Evolutionary conservation across 208 protist species (phyloP), one percentile per base, ranked within the genome.

Genomic region (Trypanosoma vivax): DNA sequence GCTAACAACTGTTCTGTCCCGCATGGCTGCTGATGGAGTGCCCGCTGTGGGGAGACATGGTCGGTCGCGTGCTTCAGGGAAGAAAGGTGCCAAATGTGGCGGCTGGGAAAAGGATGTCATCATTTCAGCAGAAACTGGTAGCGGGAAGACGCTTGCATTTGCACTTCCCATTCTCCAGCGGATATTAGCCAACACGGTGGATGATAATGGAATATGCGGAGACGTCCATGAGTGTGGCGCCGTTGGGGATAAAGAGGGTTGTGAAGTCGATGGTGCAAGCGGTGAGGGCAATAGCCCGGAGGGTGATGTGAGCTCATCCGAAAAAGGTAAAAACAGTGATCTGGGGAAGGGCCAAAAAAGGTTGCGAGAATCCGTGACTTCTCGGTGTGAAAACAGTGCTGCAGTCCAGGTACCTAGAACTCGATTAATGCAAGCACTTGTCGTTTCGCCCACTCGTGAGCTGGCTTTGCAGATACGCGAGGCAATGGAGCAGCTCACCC

Each of bases 381-480:
- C n/a, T n/a, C n/a, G n/a, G n/a, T n/a, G n/a, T n/a, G n/a, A n/a
- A n/a, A n/a, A n/a, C n/a, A n/a, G n/a, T n/a, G n/a, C 18, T 11
- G 1, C 7, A 30, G 45, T 54, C 27, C 40, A 41, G 31, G 50
- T 54, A 39, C 34, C 18, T 19, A 38, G 52, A 27, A n/a, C 45
- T 19, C 80, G 82, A 24, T 35, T 89, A 30, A 90, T 92, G 83
- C 78, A 89, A 64, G 65, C 84, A 13, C 86, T 99, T 50, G 92
- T 99, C 47, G 80, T 99, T 41, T 93, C 97, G 7, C 98, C 98
- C 18, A 99, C 97, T 2, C 88, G 97, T 53, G 98, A 99, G 80
- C 76, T 99, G 0, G 96, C 97, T 5, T 59, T 99, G 14, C 98
- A 99, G 76, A 98, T 98, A 37, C 87, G 97, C 48, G 73, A 83